These are phyloP conservation scores for Zymoseptoria crescenta DNA, from an alignment of 2,329 filamentous ascomycete genomes.

Conservation along the genomic window DNA sequence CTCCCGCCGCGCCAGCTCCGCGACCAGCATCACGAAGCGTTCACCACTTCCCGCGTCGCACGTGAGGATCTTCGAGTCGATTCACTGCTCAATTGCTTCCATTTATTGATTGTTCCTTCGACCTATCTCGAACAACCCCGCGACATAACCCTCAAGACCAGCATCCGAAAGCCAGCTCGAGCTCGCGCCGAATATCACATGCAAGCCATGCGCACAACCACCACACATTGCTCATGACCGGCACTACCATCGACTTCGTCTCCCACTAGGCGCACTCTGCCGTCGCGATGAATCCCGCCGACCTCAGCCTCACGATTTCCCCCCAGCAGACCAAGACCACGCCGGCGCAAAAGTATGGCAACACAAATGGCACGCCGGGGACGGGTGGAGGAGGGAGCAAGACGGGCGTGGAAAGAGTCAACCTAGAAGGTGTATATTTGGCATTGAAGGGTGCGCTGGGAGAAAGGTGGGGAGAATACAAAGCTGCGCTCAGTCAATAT, in stretches of 20 bases:
- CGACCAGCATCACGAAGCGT: neutral
- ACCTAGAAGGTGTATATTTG: constrained; percentile 55
- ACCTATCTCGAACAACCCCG: neutral
- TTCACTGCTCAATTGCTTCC: neutral
- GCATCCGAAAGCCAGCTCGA: neutral
- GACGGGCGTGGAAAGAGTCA: constrained; percentile 51
- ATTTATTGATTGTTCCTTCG: neutral
- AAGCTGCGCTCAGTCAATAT: constrained; percentile 50
- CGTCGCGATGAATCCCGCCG: constrained; percentile 29
- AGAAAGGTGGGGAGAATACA: constrained; percentile 54
- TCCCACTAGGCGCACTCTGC: neutral
- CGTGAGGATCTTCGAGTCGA: neutral
- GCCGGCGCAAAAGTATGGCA: constrained; percentile 37
- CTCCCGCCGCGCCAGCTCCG: neutral
- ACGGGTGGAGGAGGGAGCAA: constrained; percentile 16
- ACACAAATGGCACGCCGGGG: constrained; percentile 27
- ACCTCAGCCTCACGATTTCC: constrained; percentile 21
- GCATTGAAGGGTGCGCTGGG: constrained; percentile 53
- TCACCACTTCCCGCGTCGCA: neutral
- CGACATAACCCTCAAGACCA: neutral
- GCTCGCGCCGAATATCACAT: neutral
- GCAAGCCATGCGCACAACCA: neutral
- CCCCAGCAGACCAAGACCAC: constrained; percentile 21
- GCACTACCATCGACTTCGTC: neutral
- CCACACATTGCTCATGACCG: neutral